A percentile compares a stretch with the other conserved stretches of the same genome.
Conservation (phyloP, 305 asterid genomes). For the Caryopteris hybrid region DNA sequence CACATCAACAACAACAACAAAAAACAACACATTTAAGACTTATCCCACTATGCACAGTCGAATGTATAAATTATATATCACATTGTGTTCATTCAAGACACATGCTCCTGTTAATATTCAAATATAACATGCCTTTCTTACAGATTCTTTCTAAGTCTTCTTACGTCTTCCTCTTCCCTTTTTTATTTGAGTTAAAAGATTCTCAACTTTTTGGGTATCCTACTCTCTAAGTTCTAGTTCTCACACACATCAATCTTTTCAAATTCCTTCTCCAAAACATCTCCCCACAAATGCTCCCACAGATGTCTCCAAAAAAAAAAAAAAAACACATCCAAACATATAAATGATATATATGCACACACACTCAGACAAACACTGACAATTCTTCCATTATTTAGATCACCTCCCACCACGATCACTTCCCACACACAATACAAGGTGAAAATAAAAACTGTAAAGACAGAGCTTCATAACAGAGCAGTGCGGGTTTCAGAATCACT, state of each 20-base stretch:
- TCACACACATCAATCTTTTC: not conserved
- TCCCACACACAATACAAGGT: not conserved
- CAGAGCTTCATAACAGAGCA: not conserved
- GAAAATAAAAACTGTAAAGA: not conserved
- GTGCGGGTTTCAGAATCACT: not conserved
- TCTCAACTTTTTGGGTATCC: not conserved
- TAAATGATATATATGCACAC: not conserved
- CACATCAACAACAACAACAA: not conserved
- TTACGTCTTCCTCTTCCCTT: too few relatives aligned
- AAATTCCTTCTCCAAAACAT: not conserved
- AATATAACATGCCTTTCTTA: too few relatives aligned
- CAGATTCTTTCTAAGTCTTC: too few relatives aligned
- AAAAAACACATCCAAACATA: not conserved
- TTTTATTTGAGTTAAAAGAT: too few relatives aligned
- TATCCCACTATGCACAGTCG: not conserved
- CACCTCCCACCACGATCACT: not conserved
- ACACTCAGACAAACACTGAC: too few relatives aligned
- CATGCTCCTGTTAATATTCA: too few relatives aligned
- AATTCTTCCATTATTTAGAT: not conserved
- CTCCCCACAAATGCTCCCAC: too few relatives aligned
- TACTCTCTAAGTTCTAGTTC: not conserved
- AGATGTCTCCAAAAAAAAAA: too few relatives aligned
- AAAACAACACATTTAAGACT: not conserved
- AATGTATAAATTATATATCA: not conserved
- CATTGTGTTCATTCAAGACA: not conserved